Percentiles rank a stretch among this genome's conserved stretches.
Conservation (phyloP, 345 rosid species). For the Arabis hirsuta region DNA sequence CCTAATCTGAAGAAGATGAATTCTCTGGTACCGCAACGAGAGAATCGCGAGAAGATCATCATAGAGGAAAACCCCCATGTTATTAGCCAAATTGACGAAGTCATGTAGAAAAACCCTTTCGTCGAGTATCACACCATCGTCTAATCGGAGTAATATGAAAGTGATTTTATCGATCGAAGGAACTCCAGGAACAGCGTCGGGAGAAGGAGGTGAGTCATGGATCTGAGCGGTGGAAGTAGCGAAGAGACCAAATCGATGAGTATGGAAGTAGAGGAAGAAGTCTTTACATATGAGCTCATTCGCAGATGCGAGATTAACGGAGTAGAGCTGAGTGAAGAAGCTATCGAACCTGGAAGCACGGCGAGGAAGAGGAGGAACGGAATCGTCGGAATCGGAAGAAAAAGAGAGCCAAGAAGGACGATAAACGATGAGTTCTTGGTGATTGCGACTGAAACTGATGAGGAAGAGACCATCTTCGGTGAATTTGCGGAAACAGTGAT, state of each 20-base stretch:
- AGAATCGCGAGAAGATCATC: conserved; percentile 90
- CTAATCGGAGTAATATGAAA: conserved; percentile 80
- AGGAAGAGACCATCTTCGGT: conserved; percentile 95
- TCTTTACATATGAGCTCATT: conserved; percentile 90
- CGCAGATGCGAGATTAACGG: conserved; percentile 73
- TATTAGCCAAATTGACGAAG: conserved; percentile 73
- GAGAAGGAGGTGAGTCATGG: conserved; percentile 73
- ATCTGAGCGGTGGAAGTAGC: conserved; percentile 89
- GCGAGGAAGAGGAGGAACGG: conserved; percentile 58
- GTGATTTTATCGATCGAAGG: conserved; percentile 88
- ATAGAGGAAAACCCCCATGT: conserved; percentile 85
- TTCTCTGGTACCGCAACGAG: conserved; percentile 84
- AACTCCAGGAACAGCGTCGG: conserved; percentile 79
- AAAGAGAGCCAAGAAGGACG: conserved; percentile 85
- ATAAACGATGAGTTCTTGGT: conserved; percentile 87
- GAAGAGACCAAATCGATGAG: conserved; percentile 75
- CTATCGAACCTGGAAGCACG: conserved; percentile 80
- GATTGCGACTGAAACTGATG: conserved; percentile 80
- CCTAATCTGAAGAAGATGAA: conserved; percentile 88
- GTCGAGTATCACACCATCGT: conserved; percentile 81
- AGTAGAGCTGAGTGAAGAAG: conserved; percentile 78
- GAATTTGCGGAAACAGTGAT: conserved; percentile 90
- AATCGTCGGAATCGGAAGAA: conserved; percentile 50
- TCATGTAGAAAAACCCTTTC: conserved; percentile 86
- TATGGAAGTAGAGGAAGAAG: conserved; percentile 78